Base-by-base conservation (phyloP, 495 filamentous ascomycete genomes). In the Penicillium arizonense region DNA sequence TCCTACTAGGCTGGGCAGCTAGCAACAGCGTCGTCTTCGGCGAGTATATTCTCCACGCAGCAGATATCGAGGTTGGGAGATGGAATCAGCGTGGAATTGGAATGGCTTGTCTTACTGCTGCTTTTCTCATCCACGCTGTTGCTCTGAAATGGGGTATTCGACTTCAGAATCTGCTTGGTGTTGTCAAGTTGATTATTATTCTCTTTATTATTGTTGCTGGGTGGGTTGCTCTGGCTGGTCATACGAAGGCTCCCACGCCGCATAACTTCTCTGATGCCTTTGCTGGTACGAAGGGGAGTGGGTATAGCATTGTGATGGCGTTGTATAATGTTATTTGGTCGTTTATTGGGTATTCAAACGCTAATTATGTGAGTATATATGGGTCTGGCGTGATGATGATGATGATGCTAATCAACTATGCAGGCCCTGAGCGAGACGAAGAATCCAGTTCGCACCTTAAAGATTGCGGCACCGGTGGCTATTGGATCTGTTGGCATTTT, bases 11-110 rank as follows among this genome's bases (percentile, higher is more conserved):
- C 10, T 79, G 73, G 73, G 74, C 73, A 1, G 77, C 82, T 0
- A 82, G 79, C 54, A 90, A 89, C 64, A 79, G 82, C 8, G 77
- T 89, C 56, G 78, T 87, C 14, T 90, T 90, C 43, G 85, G 85
- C 33, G 75, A 83, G 43, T 89, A 90, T 53, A 79, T 89, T 42
- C 77, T 90, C 47, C 77, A 78, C 53, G 87, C 87, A 1, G 70
- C 80, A 0, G 80, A 83, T 16, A 65, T 77, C 7, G 76, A 82
- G 40, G 78, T 81, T 7, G 79, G 79, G 53, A 77, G 82, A n/a
- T 89, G 86, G 84, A 81, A 79, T 44, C 81, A 86, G 53, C 82
- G 86, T 44, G 84, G 82, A 20, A 81, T 88, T 49, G 87, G 80
- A 1, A 61, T 89, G 40, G 85, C 81, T 5, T 86, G 84, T 63